Conservation (phyloP, 352 stramenopile species). For the Phytophthora megakarya region DNA sequence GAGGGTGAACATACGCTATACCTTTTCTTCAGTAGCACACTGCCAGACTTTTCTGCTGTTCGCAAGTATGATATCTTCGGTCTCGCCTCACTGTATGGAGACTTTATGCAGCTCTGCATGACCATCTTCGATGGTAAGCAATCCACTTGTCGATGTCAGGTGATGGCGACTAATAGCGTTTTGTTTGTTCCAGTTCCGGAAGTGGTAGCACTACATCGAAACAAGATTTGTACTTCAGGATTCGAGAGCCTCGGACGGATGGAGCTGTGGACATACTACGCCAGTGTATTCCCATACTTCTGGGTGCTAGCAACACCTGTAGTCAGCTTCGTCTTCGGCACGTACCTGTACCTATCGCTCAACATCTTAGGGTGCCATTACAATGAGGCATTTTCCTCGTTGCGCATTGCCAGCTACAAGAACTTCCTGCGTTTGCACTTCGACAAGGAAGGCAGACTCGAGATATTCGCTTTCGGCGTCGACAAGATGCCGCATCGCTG, state of each 20-base stretch:
- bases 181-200: constrained; percentile 61
- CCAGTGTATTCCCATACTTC: constrained; percentile 87
- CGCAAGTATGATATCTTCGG: constrained; percentile 70
- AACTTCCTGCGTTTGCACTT: constrained; percentile 88
- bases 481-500: constrained; percentile 90
- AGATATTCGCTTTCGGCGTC: constrained; percentile 86
- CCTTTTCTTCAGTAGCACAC: constrained; percentile 74
- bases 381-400: constrained; percentile 89
- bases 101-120: constrained; percentile 79
- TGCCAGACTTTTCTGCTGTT: constrained; percentile 74
- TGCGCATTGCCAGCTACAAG: constrained; percentile 91
- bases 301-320: constrained; percentile 84
- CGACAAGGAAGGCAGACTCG: constrained; percentile 70
- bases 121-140: constrained; percentile 82
- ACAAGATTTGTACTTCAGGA: constrained; percentile 79
- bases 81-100: constrained; percentile 60
- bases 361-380: constrained; percentile 89
- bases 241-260: constrained; percentile 66
- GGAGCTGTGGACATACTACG: constrained; percentile 85
- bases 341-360: constrained; percentile 86
- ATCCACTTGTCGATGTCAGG: not conserved
- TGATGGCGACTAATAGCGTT: constrained; percentile 9
- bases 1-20: constrained; percentile 79
- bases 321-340: constrained; percentile 79
- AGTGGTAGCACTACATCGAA: constrained; percentile 78